Percentiles rank a stretch among this genome's conserved stretches.
phyloP scores from a whole-genome alignment of 2,329 filamentous ascomycete species.

The Xylaria arbuscula region DNA sequence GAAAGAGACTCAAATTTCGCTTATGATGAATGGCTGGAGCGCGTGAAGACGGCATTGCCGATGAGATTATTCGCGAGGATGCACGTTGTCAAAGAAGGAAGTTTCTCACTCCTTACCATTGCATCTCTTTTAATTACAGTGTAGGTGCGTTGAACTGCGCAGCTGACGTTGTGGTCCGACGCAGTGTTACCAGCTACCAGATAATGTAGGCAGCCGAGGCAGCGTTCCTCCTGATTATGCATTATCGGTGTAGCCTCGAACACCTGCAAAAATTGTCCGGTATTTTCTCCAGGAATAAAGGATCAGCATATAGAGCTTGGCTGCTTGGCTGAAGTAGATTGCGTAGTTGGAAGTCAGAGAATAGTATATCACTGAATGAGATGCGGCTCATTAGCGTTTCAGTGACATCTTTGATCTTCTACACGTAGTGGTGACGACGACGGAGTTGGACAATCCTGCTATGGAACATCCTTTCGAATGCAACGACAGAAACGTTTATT shows the following conservation, averaged over 20 bases:
- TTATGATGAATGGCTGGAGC: constrained; percentile 7
- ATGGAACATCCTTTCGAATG: constrained; percentile 5
- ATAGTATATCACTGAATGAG: background rate
- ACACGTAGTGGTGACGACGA: background rate
- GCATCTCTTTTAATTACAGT: background rate
- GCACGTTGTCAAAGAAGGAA: background rate
- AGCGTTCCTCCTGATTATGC: background rate
- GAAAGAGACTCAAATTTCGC: background rate
- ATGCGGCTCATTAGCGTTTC: constrained; percentile 22
- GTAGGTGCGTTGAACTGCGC: background rate
- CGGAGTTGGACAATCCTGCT: background rate
- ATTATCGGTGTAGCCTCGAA: constrained; percentile 8
- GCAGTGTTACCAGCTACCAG: constrained; percentile 20
- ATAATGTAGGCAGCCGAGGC: background rate
- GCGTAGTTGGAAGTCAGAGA: background rate
- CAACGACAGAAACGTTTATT: background rate
- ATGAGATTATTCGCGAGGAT: background rate
- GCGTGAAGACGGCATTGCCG: background rate
- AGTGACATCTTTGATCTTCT: background rate
- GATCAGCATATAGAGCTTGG: background rate
- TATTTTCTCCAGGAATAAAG: background rate
- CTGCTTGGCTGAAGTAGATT: background rate
- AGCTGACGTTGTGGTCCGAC: constrained; percentile 3
- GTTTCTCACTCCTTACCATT: constrained; percentile 5
- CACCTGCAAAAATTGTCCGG: background rate